Conservation (phyloP, 352 stramenopile genomes). For the Globisporangium emineosum region DNA sequence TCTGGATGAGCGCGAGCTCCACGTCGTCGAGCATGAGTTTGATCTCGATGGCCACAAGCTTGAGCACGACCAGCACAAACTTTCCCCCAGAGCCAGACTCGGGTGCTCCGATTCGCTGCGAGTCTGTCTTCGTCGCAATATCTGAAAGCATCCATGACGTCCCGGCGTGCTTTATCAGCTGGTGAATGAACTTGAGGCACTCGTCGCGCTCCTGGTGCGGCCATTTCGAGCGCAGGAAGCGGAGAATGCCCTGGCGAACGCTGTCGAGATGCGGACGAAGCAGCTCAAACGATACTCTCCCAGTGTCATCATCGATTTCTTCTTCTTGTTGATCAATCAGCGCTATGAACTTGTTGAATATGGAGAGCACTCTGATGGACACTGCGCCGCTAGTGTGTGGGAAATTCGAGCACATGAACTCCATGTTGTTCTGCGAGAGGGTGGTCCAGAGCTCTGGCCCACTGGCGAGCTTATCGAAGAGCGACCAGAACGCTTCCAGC, state of each 20-base stretch:
- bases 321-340: constrained; percentile 34
- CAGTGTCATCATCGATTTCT: not conserved
- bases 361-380: constrained; percentile 37
- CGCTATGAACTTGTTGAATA: constrained; percentile 59
- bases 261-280: constrained; percentile 55
- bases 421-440: constrained; percentile 53
- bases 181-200: constrained; percentile 52
- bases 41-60: constrained; percentile 80
- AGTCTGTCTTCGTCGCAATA: constrained; percentile 27
- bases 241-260: constrained; percentile 53
- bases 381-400: constrained; percentile 29
- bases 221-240: constrained; percentile 71
- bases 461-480: constrained; percentile 39
- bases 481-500: constrained; percentile 42
- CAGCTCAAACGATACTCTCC: constrained; percentile 37
- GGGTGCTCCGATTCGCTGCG: constrained; percentile 16
- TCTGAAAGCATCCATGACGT: constrained; percentile 63
- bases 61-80: constrained; percentile 74
- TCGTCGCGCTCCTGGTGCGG: constrained; percentile 66
- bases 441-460: constrained; percentile 38
- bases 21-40: constrained; percentile 87
- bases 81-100: constrained; percentile 64
- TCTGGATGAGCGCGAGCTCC: constrained; percentile 60
- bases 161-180: constrained; percentile 58
- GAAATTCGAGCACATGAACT: constrained; percentile 66